Evolutionary conservation across 768 basidiomycete genomes (phyloP), one percentile per base, ranked within the genome.

Genomic region (Filobasidium floriforme): DNA sequence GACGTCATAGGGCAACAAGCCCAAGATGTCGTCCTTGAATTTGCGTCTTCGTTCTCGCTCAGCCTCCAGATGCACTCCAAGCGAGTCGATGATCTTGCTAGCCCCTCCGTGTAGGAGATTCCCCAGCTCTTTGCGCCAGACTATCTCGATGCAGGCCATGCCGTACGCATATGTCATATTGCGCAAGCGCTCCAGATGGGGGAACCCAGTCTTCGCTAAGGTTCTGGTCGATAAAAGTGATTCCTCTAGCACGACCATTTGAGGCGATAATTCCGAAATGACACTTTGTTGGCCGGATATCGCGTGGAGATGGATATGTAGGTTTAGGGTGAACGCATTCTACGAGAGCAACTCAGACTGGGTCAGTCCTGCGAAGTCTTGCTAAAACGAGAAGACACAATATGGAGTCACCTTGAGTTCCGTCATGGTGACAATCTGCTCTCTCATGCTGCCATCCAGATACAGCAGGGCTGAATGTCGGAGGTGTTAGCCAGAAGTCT

Each of bases 111-210:
- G 85, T 76, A 97, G 90, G 75, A 92, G 89, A 86, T 77, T 68
- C 88, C 90, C 82, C 77, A 94, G 96, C 75, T 94, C 90, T 71
- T 90, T 90, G 63, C 94, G 82, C 66, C 94, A 83, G 1, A 93
- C 89, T 37, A 97, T 86, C 78, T 98, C 94, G 19, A 92, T 83
- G 10, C 96, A 84, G 0, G 92, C 91, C 1, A 90, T 89, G 0
- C 89, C 89, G 77, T 98, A 98, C 0, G 90, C 91, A 73, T 91
- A 92, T 0, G 93, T 77, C 85, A 97, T 89, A 63, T 84, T 87
- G 75, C 94, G 92, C 51, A 97, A 80, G 19, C 94, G 83, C 60
- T 88, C 85, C 15, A 98, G 88, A 77, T 98, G 92, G n/a, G 88
- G 83, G 75, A 97, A 97, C 66, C 88, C 88, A 37, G 86, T 89